phyloP scores from a whole-genome alignment of 805 yeast species.

The Candida fluviatilis region DNA sequence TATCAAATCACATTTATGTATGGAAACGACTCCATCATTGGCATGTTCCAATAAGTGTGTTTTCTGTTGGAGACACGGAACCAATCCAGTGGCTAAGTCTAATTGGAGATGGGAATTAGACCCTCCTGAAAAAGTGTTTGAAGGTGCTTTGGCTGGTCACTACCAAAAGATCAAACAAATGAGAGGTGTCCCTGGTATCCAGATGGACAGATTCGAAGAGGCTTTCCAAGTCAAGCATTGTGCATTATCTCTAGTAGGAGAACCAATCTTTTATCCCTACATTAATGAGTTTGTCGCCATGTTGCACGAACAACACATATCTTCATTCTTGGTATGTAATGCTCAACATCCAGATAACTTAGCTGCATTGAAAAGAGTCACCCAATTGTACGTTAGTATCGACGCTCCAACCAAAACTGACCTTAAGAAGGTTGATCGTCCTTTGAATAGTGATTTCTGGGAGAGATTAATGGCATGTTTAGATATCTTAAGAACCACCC shows the following conservation, averaged over 20 bases:
- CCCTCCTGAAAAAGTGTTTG: slow-evolving; percentile 75
- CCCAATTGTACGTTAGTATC: slow-evolving; percentile 88
- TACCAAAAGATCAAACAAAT: slow-evolving; percentile 88
- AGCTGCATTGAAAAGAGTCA: slow-evolving; percentile 64
- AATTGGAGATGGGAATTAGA: slow-evolving; percentile 95
- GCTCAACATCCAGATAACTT: slow-evolving; percentile 94
- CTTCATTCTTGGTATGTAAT: slow-evolving; percentile 87
- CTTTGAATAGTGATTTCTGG: slow-evolving; percentile 89
- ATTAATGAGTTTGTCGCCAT: slow-evolving; percentile 79
- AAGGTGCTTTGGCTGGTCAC: slow-evolving; percentile 86
- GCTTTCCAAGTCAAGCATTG: slow-evolving; percentile 88
- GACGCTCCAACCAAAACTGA: slow-evolving; percentile 88
- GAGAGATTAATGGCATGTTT: slow-evolving; percentile 78
- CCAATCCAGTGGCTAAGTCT: slow-evolving; percentile 91
- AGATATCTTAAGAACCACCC: slow-evolving; percentile 69
- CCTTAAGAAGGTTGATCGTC: slow-evolving; percentile 81
- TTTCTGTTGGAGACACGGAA: slow-evolving; percentile 96
- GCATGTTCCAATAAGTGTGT: slow-evolving; percentile 96
- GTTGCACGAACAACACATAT: slow-evolving; percentile 75
- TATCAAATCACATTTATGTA: slow-evolving; percentile 83
- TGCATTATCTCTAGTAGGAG: slow-evolving; percentile 90
- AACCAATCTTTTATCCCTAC: slow-evolving; percentile 90
- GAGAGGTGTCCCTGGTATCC: slow-evolving; percentile 95
- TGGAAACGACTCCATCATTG: slow-evolving; percentile 92
- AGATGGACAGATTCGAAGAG: slow-evolving; percentile 83